A percentile compares a stretch with the other conserved stretches of the same genome.
These are phyloP conservation scores for Cercophora samala DNA, from an alignment of 495 filamentous ascomycete genomes.

Conservation along the genomic window DNA sequence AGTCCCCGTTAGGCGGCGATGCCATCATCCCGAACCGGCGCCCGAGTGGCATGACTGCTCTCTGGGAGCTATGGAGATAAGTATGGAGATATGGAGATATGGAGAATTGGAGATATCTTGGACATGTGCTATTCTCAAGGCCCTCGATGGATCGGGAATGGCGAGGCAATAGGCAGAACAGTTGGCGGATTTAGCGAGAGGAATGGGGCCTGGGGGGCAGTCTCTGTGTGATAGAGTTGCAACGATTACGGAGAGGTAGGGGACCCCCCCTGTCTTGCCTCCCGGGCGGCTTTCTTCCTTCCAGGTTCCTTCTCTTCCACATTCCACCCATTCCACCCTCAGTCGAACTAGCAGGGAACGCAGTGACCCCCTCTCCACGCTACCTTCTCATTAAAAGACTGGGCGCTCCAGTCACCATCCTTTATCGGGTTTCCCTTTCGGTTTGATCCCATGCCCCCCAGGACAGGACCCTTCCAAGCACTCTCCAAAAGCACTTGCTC, in stretches of 20 bases:
- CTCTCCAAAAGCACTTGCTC: no score
- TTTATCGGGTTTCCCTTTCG: constrained; percentile 34
- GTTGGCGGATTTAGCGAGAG: background rate
- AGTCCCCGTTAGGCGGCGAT: constrained; percentile 10
- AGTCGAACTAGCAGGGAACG: background rate
- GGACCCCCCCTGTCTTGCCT: background rate
- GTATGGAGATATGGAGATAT: no score
- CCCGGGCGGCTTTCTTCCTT: background rate
- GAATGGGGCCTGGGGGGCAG: background rate
- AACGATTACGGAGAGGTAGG: background rate
- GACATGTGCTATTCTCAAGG: background rate
- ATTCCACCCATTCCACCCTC: background rate
- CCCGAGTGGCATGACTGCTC: constrained; percentile 13
- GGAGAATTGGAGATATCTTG: background rate
- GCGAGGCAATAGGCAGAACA: constrained; percentile 17
- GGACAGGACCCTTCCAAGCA: background rate
- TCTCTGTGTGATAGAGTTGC: background rate
- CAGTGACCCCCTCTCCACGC: background rate
- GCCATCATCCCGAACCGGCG: constrained; percentile 14
- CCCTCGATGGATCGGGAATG: constrained; percentile 10
- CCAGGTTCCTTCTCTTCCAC: background rate
- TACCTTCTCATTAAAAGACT: constrained; percentile 21
- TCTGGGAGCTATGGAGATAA: no score
- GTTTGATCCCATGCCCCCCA: constrained; percentile 20
- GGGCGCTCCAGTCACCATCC: constrained; percentile 13